These are phyloP conservation scores for Themeda triandra DNA, from an alignment of 176 grass and related monocot genomes.

Conservation along the genomic window DNA sequence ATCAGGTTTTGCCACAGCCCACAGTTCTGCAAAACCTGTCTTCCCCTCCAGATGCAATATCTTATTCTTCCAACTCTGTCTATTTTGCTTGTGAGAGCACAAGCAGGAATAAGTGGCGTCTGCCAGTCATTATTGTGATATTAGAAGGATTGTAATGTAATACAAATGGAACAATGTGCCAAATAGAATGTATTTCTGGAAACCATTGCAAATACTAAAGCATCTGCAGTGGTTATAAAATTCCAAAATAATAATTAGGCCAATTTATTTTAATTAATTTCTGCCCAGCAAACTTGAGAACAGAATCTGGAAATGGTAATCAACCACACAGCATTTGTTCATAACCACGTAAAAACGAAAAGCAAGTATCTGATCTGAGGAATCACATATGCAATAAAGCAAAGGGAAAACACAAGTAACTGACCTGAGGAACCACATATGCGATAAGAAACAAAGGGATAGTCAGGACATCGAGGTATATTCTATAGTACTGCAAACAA, in stretches of 20 bases:
- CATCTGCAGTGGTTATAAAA: neutral
- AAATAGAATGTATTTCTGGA: neutral
- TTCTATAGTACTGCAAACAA: slow-evolving; percentile 82
- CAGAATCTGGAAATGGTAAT: slow-evolving; percentile 1
- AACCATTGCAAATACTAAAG: neutral
- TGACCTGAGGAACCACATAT: slow-evolving; percentile 77
- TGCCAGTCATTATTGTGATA: slow-evolving; percentile 16
- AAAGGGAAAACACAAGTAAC: slow-evolving; percentile 49
- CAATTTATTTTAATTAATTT: neutral
- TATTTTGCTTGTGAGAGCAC: slow-evolving; percentile 9
- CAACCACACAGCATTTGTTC: neutral
- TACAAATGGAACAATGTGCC: neutral
- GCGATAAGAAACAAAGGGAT: slow-evolving; percentile 77
- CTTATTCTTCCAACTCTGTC: slow-evolving; percentile 23
- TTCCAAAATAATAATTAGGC: neutral
- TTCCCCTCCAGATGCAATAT: neutral
- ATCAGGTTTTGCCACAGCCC: neutral
- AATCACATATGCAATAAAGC: slow-evolving; percentile 62
- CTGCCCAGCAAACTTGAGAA: slow-evolving; percentile 8
- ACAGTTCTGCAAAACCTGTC: neutral
- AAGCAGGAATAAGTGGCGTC: slow-evolving; percentile 1
- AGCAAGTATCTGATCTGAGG: slow-evolving; percentile 57
- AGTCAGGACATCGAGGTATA: slow-evolving; percentile 72
- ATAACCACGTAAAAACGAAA: slow-evolving; percentile 25
- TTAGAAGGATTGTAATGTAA: slow-evolving; percentile 1